These are phyloP conservation scores for Eucommia ulmoides DNA, from an alignment of 257 asterid species.

Conservation along the genomic window DNA sequence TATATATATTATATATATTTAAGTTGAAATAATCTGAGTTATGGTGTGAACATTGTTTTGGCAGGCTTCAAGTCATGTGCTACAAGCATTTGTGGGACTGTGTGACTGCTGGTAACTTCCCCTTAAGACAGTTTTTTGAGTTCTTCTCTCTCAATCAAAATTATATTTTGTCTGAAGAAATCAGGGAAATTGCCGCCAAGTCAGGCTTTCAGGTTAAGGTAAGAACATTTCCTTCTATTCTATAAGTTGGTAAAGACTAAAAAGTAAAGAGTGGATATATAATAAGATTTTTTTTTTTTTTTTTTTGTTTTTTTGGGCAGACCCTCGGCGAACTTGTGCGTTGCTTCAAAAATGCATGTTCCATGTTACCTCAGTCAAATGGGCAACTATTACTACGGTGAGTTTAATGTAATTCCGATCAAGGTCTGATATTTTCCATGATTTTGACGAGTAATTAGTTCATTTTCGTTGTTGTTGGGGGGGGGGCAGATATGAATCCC, in stretches of 20 bases:
- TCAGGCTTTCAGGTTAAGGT: constrained; percentile 76
- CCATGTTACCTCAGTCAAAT: constrained; percentile 53
- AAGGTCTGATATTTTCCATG: constrained; percentile 1
- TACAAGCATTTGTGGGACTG: constrained; percentile 87
- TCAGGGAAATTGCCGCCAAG: constrained; percentile 42
- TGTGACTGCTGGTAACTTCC: constrained; percentile 51
- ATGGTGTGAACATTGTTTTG: too few species aligned
- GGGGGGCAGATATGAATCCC: constrained; percentile 58
- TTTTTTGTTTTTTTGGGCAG: constrained; percentile 23
- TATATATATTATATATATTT: too few species aligned
- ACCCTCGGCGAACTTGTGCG: constrained; percentile 56
- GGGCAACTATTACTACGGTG: constrained; percentile 66
- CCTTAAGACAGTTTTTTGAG: constrained; percentile 42
- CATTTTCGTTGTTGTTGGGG: not conserved
- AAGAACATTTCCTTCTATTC: constrained; percentile 8
- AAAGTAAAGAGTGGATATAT: not conserved
- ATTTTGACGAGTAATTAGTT: not conserved
- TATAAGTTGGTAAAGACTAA: not conserved
- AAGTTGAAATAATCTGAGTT: too few species aligned
- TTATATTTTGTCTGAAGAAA: constrained; percentile 36
- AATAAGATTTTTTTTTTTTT: too few species aligned
- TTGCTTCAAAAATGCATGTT: constrained; percentile 40
- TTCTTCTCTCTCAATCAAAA: constrained; percentile 71
- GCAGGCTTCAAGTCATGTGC: constrained; percentile 95
- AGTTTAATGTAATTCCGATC: constrained; percentile 4